Evolutionary conservation across 345 rosid genomes (phyloP), one percentile per base, ranked within the genome.

Genomic region (Lepidium africanum): DNA sequence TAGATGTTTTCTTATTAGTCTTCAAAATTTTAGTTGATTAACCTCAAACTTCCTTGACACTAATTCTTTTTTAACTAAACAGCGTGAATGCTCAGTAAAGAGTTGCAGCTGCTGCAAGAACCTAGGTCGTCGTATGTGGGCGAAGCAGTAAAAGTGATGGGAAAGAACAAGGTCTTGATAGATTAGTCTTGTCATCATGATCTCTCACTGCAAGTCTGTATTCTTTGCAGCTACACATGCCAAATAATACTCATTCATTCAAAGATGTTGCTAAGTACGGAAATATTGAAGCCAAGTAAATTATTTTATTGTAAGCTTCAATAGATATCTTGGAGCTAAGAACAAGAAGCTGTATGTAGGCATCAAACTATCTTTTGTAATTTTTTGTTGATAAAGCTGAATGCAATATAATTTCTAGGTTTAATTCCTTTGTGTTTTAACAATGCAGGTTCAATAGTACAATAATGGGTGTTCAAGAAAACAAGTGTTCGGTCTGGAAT

Each of bases 71-170:
- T 48, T 0, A 32, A 48, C 57, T 67, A 55, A 64, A 45, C 79
- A 94, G 99, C 91, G 45, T 69, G 97, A 67, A 91, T 94, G 99
- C 96, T 94, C 10, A 82, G 92, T 71, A 97, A 94, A 78, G 97
- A 94, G 70, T 71, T 89, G 74, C 96, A 94, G 83, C 86, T 94
- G 78, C 93, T 94, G 67, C 99, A 94, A 63, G 99, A 94, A 71
- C 99, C 99, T 53, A 97, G 97, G n/a, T n/a, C n/a, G 10, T 94
- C 99, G 41, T 94, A 94, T 84, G 99, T 94, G 60, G 99, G 99
- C 27, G 99, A 94, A 76, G 99, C 87, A 76, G 99, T 94, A 39
- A 94, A 94, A 87, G 97, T 89, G 8, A 94, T 94, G 99, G 99
- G 97, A 2, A 94, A 94, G 78, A 94, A 94, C 73, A 94, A 89